Evolutionary conservation across 768 basidiomycete species (phyloP).

Genomic region (Lactarius indigo): DNA sequence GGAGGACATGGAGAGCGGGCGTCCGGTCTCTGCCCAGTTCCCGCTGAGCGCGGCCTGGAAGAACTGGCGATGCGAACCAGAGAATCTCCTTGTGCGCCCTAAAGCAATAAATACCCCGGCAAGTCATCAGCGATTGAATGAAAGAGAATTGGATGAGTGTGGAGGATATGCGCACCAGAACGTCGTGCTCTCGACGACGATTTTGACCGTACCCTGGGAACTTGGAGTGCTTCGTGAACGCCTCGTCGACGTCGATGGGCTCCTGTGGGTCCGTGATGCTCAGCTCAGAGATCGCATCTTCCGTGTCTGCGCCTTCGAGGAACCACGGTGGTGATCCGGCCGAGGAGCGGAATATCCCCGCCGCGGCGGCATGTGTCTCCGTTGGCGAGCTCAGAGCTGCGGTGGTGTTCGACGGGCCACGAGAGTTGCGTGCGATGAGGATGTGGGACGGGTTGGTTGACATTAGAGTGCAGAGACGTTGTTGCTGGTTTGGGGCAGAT

Average conservation of each 20-base stretch:
- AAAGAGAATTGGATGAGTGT: constrained; percentile 3
- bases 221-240: constrained; percentile 62
- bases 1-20: constrained; percentile 75
- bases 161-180: constrained; percentile 59
- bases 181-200: constrained; percentile 81
- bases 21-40: constrained; percentile 86
- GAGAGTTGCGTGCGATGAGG: constrained; percentile 82
- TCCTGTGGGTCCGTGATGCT: constrained; percentile 61
- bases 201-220: constrained; percentile 89
- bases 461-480: constrained; percentile 34
- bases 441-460: constrained; percentile 81
- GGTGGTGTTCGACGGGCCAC: constrained; percentile 70
- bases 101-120: background rate
- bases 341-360: constrained; percentile 79
- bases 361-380: constrained; percentile 84
- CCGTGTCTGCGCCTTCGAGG: constrained; percentile 68
- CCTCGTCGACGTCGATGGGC: constrained; percentile 73
- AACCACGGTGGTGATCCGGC: constrained; percentile 70
- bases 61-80: constrained; percentile 91
- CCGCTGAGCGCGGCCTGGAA: constrained; percentile 90
- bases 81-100: constrained; percentile 93
- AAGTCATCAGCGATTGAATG: constrained; percentile 4
- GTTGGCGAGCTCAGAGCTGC: constrained; percentile 81
- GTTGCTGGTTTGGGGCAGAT: background rate
- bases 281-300: constrained; percentile 66